Evolutionary conservation across 2,329 filamentous ascomycete species (phyloP), one percentile per base, ranked within the genome.

Genomic region (Monascus ruber): DNA sequence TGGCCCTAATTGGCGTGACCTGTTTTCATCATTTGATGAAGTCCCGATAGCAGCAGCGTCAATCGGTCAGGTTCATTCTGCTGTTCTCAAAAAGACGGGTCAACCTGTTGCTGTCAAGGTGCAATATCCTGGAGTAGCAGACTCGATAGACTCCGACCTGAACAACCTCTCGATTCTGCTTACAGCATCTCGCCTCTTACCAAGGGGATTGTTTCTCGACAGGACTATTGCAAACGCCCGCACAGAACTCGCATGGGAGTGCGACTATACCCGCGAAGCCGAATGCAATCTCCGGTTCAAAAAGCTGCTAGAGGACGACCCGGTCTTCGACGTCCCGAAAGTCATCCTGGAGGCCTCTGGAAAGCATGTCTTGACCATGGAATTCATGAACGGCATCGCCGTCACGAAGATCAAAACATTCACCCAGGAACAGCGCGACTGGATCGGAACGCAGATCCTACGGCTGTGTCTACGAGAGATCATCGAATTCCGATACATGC

Each of bases 181-280:
- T 8, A 91, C 85, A 5, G 91, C 91, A 25, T 94, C 88, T 4
- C 81, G 85, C 41, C 76, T 98, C 25, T 73, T 98, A 1, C 93
- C 91, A 1, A 88, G 84, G 56, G 91, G 91, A 1, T 71, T 98
- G 0, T 98, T 91, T 56, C 79, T 98, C 5, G 84, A 98, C 65
- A 95, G 94, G 63, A 98, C 91, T 1, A 96, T 98, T 49, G 88
- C 85, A 49, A 98, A 98, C 56, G 89, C 91, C 4, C 79, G 91
- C 6, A 79, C 78, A 1, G 91, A 98, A 62, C 76, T 98, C 3
- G 88, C 77, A 4, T 98, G 91, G 91, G 91, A 98, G 68, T 96
- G 89, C 58, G 86, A 98, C 67, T 98, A 98, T 59, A 65, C 78
- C 41, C 83, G 91, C 36, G 91, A 98, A 70, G 88, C 88, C 3